Percentiles rank a stretch among this genome's conserved stretches.
These are phyloP conservation scores for Trametopsis cervina DNA, from an alignment of 768 basidiomycete genomes.

Conservation along the genomic window DNA sequence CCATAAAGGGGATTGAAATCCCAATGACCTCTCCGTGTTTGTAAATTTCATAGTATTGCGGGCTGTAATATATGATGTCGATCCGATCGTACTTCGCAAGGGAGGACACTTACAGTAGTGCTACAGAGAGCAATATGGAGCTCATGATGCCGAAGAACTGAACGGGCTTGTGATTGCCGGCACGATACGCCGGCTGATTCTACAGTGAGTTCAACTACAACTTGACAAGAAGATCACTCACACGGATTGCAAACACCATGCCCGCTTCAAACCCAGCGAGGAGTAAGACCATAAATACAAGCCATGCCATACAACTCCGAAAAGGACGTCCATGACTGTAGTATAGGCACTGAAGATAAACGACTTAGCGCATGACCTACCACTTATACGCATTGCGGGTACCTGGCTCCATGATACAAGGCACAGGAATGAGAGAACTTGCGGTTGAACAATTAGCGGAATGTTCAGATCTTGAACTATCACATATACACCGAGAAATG, in stretches of 20 bases:
- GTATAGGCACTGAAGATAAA: slow-evolving; percentile 53
- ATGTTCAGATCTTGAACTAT: slow-evolving; percentile 62
- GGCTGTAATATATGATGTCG: slow-evolving; percentile 20
- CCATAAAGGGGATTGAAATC: slow-evolving; percentile 63
- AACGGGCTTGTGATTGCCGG: slow-evolving; percentile 32
- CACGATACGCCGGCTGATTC: slow-evolving; percentile 30
- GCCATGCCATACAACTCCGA: slow-evolving; percentile 27
- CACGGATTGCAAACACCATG: slow-evolving; percentile 50
- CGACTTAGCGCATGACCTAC: too few species aligned
- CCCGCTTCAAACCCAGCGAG: slow-evolving; percentile 53
- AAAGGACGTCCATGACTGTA: slow-evolving; percentile 44
- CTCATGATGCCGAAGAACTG: slow-evolving; percentile 57
- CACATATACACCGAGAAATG: slow-evolving; percentile 63
- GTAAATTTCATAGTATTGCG: slow-evolving; percentile 77
- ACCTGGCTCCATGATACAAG: slow-evolving; percentile 66
- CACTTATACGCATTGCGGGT: too few species aligned
- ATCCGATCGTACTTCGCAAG: neutral
- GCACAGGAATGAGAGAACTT: slow-evolving; percentile 53
- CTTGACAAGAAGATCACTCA: slow-evolving; percentile 25
- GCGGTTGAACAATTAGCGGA: slow-evolving; percentile 64
- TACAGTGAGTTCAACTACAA: neutral
- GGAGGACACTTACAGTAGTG: slow-evolving; percentile 31
- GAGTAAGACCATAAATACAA: slow-evolving; percentile 33
- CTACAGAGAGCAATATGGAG: slow-evolving; percentile 48
- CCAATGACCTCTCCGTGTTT: slow-evolving; percentile 56